Percentiles rank a stretch among this genome's conserved stretches.
These are phyloP conservation scores for Solanum chaucha DNA, from an alignment of 257 asterid species.

Conservation along the genomic window DNA sequence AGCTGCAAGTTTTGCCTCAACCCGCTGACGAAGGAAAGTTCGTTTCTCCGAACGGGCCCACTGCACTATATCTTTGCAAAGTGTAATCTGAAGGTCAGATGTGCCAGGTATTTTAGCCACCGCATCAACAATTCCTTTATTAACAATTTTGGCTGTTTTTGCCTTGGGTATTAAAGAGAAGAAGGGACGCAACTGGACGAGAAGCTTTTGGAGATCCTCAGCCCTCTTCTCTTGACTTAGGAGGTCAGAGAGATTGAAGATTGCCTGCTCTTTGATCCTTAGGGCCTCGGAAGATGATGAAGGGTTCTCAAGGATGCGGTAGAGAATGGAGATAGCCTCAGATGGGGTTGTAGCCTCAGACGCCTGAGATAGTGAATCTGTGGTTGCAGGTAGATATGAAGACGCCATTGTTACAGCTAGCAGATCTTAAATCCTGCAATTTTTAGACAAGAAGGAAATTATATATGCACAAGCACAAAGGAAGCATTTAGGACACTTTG, in stretches of 20 bases:
- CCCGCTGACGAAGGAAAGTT: slow-evolving; percentile 41
- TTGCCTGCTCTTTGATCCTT: slow-evolving; percentile 35
- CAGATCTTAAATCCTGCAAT: slow-evolving; percentile 10
- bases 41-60: slow-evolving; percentile 40
- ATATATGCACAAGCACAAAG: not conserved
- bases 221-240: slow-evolving; percentile 29
- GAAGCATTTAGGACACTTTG: not conserved
- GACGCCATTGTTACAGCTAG: slow-evolving; percentile 18
- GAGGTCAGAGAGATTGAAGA: slow-evolving; percentile 35
- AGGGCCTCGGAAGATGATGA: slow-evolving; percentile 32
- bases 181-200: slow-evolving; percentile 24
- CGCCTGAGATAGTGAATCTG: slow-evolving; percentile 30
- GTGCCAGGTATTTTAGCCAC: slow-evolving; percentile 37
- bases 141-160: slow-evolving; percentile 36
- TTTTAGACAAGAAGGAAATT: not conserved
- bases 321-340: slow-evolving; percentile 27
- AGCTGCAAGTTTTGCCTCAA: slow-evolving; percentile 35
- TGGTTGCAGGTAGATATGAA: slow-evolving; percentile 23
- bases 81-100: slow-evolving; percentile 30
- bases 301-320: slow-evolving; percentile 24
- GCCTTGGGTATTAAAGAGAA: slow-evolving; percentile 40
- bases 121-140: slow-evolving; percentile 24
- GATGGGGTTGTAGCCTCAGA: slow-evolving; percentile 28
- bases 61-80: slow-evolving; percentile 36
- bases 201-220: slow-evolving; percentile 20